Evolutionary conservation across 768 basidiomycete genomes (phyloP), one percentile per base, ranked within the genome.

Genomic region (Hericium erinaceus): DNA sequence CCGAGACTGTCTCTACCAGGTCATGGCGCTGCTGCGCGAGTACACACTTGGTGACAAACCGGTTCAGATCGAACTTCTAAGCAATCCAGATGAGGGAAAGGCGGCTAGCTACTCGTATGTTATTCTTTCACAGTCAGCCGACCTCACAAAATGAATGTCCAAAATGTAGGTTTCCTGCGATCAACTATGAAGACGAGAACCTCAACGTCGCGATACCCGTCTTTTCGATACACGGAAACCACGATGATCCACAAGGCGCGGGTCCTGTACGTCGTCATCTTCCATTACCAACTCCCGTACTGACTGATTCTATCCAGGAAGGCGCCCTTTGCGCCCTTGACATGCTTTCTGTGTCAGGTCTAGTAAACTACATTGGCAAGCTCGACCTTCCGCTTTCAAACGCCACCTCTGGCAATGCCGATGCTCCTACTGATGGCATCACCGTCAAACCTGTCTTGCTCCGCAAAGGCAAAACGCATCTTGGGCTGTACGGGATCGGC

Each of bases 151-250:
- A 33, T 33, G 33, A 1, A 33, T 33, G 33, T 33, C 33, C 8
- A 33, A 33, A 1, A 33, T 33, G 11, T 16, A 98, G 94, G 15
- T 99, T 98, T 67, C 97, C 97, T 12, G 92, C 93, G 1, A 75
- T 99, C 61, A 98, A 99, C 70, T 98, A 98, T 66, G 94, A 99
- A 70, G 95, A 99, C 65, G 83, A 87, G 2, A 98, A 99, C 68
- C 77, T 98, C 57, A 99, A 99, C 68, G 80, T 99, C 53, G 84
- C 83, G 3, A 92, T 97, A n/a, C 97, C 97, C 3, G 89, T 98
- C 28, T 99, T 99, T 72, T 98, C 95, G 0, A 98, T 99, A 54
- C 97, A 99, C 66, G 97, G 97, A 46, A 99, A 99, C 67, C 97
- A 99, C 70, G 97, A 99, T 66, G 97, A 99, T 65, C 97, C 97